Base-by-base conservation (phyloP, 495 filamentous ascomycete genomes). In the Penicillium coprophilum region DNA sequence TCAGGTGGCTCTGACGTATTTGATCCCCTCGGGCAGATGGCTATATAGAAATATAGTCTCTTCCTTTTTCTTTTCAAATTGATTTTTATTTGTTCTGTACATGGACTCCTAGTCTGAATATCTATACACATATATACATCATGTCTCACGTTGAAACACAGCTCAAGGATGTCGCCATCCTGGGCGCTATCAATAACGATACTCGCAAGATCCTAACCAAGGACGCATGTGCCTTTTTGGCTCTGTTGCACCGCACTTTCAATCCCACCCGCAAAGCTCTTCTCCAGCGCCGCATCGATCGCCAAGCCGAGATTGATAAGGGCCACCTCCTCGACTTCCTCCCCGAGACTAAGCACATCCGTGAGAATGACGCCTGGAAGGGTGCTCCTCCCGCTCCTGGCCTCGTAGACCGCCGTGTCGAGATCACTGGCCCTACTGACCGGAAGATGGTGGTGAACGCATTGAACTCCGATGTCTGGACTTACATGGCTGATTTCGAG, bases 361-460 rank as follows among this genome's bases (percentile, higher is more conserved):
- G 94, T 62, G 93, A 97, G 64, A 88, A 96, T 71, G 86, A 87
- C 70, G 84, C 91, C 66, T 99, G 94, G 94, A 91, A 86, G 79
- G 95, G 91, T 57, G 92, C 94, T 28, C 86, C 90, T 45, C 94
- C 95, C 15, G 94, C 95, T 9, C 93, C 94, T 0, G 94, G 94
- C 41, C 79, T 99, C 38, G 86, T 97, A 34, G 95, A 99, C 77
- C 85, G 94, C 56, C 82, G 94, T 58, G 92, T 96, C n/a, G 94
- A 99, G 81, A 99, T 99, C 74, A 99, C 94, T 13, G 94, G 94
- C 1, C 94, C 94, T 0, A 97, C 94, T 4, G 94, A 97, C 75
- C 83, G 95, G 57, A 99, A 97, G 84, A 99, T 99, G 94, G 91
- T 99, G 38, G 90, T 99, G 53, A 99, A 99, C 74, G 94, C 94